Conservation (phyloP, 164 flowering plant species). For the Macadamia integrifolia region DNA sequence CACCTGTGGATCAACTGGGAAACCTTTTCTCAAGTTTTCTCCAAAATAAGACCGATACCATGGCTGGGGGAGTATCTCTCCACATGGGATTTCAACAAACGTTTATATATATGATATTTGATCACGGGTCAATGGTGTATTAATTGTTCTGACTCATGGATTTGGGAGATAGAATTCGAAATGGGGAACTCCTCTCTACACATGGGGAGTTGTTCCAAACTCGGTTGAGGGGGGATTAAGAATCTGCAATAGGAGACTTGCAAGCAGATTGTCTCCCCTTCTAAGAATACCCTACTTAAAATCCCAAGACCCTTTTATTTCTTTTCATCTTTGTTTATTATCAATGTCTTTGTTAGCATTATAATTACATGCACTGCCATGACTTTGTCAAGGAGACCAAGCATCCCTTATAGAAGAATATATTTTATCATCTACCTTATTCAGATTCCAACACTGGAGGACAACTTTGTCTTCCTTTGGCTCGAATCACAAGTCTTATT, state of each 20-base stretch:
- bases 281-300: slow-evolving; percentile 3
- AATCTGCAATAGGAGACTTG: neutral
- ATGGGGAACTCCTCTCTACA: too few relatives aligned
- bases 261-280: slow-evolving; percentile 8
- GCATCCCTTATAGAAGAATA: slow-evolving; percentile 16
- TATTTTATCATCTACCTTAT: slow-evolving; percentile 15
- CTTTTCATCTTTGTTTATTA: neutral
- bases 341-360: neutral
- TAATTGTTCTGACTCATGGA: too few relatives aligned
- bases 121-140: too few relatives aligned
- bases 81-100: too few relatives aligned
- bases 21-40: too few relatives aligned
- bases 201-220: too few relatives aligned
- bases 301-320: slow-evolving; percentile 10
- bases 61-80: too few relatives aligned
- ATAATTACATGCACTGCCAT: neutral
- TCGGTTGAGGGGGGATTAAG: too few relatives aligned
- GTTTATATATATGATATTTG: too few relatives aligned
- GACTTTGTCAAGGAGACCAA: slow-evolving; percentile 29
- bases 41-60: too few relatives aligned
- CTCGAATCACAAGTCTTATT: slow-evolving; percentile 32
- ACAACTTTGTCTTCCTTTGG: slow-evolving; percentile 50
- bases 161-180: too few relatives aligned
- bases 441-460: slow-evolving; percentile 41
- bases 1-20: too few relatives aligned